These are phyloP conservation scores for Entelexis sorbosivorans DNA, from an alignment of 1,139 yeast species.

Conservation along the genomic window DNA sequence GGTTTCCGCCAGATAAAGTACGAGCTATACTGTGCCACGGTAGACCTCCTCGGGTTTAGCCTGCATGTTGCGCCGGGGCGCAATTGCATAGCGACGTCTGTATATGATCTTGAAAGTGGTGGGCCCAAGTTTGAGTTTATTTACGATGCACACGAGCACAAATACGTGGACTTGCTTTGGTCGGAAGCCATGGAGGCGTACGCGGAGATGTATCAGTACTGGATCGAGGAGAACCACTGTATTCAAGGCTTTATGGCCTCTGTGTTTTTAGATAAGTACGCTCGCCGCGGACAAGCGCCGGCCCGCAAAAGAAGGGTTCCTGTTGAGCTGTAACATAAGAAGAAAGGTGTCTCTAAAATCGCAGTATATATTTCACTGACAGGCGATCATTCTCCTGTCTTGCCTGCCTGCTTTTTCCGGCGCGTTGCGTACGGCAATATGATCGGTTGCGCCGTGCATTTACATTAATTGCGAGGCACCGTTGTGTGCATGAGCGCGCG, in stretches of 20 bases:
- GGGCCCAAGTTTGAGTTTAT: conserved; percentile 15
- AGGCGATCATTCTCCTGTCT: no score
- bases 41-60: conserved; percentile 18
- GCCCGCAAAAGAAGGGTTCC: not conserved
- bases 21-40: conserved; percentile 18
- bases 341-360: no score
- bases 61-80: conserved; percentile 10
- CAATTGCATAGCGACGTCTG: conserved; percentile 9
- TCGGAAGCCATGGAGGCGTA: conserved; percentile 5
- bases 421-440: no score
- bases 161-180: conserved; percentile 18
- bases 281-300: not conserved
- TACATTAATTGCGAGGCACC: not conserved
- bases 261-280: conserved; percentile 13
- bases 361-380: no score
- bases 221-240: conserved; percentile 18
- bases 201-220: conserved; percentile 12
- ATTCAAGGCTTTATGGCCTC: conserved; percentile 21
- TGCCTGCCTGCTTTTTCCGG: no score
- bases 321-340: no score
- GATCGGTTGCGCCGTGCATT: not conserved
- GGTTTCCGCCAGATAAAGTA: conserved; percentile 19
- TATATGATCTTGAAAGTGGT: conserved; percentile 3
- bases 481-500: not conserved
- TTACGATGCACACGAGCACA: conserved; percentile 12